Base-by-base conservation (phyloP, 2,329 filamentous ascomycete species). In the Colletotrichum camelliae region DNA sequence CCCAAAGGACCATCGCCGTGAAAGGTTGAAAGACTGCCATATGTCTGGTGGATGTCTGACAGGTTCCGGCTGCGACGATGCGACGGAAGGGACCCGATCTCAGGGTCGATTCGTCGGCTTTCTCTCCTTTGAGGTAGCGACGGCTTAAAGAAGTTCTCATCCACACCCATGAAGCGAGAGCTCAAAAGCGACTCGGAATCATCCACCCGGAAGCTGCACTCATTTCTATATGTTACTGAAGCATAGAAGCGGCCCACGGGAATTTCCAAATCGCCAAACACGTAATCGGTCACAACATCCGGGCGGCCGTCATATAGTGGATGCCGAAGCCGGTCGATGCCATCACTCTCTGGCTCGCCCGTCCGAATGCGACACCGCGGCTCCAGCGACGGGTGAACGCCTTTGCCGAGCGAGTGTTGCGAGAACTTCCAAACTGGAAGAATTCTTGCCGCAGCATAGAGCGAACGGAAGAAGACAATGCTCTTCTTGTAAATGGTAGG, bases 401-500 rank as follows among this genome's bases (percentile, higher is more conserved):
- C 91, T 84, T 96, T 96, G 24, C 92, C 91, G 77, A 94, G 89
- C 67, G 91, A 92, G 80, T 94, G 93, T 81, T 94, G 91, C 55
- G 89, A 92, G 81, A 98, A 94, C 85, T 94, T 97, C 93, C 94
- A 98, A 29, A 94, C 93, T 4, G 97, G 97, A 77, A 98, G 87
- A 77, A 98, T 91, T 80, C 95, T 94, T 55, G 95, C 92, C 70
- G 94, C 94, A 66, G 95, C 92, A 83, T 95, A 98, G 61, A 99
- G 89, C 2, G 96, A 96, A 76, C 97, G 92, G 85, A 98, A 98
- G 80, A 98, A 92, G 79, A 98, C 94, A 78, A 99, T 98, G 80
- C 95, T 95, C 86, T 98, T 97, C 87, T 99, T 99, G 89, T 99
- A 99, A 74, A 98, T 93, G 68, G 95, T 96, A 16, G 97, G 96